Base-by-base conservation (phyloP, 2,329 filamentous ascomycete genomes). In the Scedosporium aurantiacum region DNA sequence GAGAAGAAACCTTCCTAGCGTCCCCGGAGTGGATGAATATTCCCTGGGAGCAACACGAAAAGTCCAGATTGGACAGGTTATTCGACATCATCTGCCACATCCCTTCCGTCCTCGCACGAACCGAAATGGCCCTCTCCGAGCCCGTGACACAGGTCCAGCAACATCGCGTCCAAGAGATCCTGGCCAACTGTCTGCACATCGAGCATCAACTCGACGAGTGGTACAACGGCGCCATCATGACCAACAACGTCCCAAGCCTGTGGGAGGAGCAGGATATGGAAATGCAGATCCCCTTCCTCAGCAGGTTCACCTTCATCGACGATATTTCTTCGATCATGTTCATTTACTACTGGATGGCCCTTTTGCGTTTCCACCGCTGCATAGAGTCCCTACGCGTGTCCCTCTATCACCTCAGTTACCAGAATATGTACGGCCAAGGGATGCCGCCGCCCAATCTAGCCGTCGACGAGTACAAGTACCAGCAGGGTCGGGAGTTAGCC, bases 321-420 rank as follows among this genome's bases (percentile, higher is more conserved):
- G 67, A 73, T 18, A 65, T 72, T 12, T 74, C 77, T 0, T 78
- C 80, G 0, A 64, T 82, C 37, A 73, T 74, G 55, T 77, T 83
- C 64, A 68, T 82, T 12, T 79, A 80, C 66, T 83, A 82, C 68
- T 84, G 81, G 81, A 75, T 79, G 63, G 69, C 76, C 1, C 75
- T 80, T 55, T 71, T 83, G 28, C 65, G 78, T 12, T 75, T 84
- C 56, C 76, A 79, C 63, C 77, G 75, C 8, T 79, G 75, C 65
- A 74, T 83, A 47, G 75, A 76, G 62, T 66, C 67, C 16, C 69
- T 84, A 16, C 73, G 82, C 62, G 70, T 72, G 27, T 68, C 71
- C 62, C 73, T 80, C 54, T 76, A 75, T 63, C 72, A 80, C 62
- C 75, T 77, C 60, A 69, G 70, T 18, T 76, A 73, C 55, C 70